Conservation (phyloP, 2,329 filamentous ascomycete species). For the Nakataea oryzae region DNA sequence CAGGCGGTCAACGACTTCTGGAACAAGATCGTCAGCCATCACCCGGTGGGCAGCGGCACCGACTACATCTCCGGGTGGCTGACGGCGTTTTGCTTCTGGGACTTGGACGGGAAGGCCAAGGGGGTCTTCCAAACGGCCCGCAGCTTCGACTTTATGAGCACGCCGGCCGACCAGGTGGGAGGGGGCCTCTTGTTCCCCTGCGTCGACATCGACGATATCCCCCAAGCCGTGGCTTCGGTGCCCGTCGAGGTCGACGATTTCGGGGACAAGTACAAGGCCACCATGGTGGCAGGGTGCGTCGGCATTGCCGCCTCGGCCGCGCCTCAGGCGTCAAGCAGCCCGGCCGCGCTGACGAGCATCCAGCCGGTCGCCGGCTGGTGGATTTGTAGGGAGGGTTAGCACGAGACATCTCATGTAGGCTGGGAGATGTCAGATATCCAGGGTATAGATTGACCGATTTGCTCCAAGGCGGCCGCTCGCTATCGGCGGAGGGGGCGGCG, state of each 20-base stretch:
- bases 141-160: background rate
- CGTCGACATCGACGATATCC: background rate
- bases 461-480: too few relatives aligned
- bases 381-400: background rate
- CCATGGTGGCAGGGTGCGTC: conserved; percentile 6
- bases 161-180: too few relatives aligned
- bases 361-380: background rate
- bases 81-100: conserved; percentile 22
- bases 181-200: background rate
- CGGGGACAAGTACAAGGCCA: background rate
- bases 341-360: background rate
- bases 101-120: conserved; percentile 11
- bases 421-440: too few relatives aligned
- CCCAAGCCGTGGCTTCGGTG: background rate
- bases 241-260: conserved; percentile 3
- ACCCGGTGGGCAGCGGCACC: conserved; percentile 16
- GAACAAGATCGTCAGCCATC: conserved; percentile 16
- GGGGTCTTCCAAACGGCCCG: background rate
- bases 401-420: background rate
- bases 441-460: too few relatives aligned
- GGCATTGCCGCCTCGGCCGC: background rate
- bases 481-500: too few relatives aligned
- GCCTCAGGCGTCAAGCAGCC: background rate
- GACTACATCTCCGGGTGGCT: conserved; percentile 19
- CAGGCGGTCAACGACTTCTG: conserved; percentile 14